A percentile compares a stretch with the other conserved stretches of the same genome.
phyloP scores from a whole-genome alignment of 768 basidiomycete genomes.

The Sistotremastrum niveocremeum region DNA sequence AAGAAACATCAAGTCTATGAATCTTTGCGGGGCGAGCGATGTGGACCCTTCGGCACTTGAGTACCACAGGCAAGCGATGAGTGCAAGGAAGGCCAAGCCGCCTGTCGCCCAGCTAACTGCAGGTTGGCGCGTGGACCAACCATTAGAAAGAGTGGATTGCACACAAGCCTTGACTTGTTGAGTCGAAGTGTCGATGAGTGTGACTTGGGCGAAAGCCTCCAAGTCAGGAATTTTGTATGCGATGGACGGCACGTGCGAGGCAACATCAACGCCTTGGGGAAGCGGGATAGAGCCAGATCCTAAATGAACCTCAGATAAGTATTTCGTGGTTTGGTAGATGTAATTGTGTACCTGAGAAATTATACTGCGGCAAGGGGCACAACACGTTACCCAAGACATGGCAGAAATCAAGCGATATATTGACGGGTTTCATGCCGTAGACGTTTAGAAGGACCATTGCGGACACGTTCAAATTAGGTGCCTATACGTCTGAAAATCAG shows the following conservation, averaged over 20 bases:
- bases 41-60: constrained; percentile 33
- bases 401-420: constrained; percentile 82
- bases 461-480: constrained; percentile 63
- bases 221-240: constrained; percentile 85
- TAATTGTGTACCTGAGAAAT: constrained; percentile 54
- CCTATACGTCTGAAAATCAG: constrained; percentile 24
- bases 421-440: constrained; percentile 77
- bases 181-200: constrained; percentile 53
- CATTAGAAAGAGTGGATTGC: constrained; percentile 85
- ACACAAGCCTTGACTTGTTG: constrained; percentile 76
- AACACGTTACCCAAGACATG: constrained; percentile 60
- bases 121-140: constrained; percentile 63
- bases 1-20: constrained; percentile 71
- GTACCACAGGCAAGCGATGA: constrained; percentile 39
- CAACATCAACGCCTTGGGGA: constrained; percentile 43
- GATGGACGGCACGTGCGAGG: constrained; percentile 53
- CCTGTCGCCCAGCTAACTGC: constrained; percentile 72
- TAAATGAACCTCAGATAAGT: constrained; percentile 2
- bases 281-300: constrained; percentile 47
- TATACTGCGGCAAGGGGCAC: constrained; percentile 72
- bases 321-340: not conserved
- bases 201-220: constrained; percentile 76
- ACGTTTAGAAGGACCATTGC: constrained; percentile 75
- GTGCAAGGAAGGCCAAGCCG: constrained; percentile 42
- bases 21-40: constrained; percentile 54